These are phyloP conservation scores for Cercospora beticola DNA, from an alignment of 2,329 filamentous ascomycete genomes.

Conservation along the genomic window DNA sequence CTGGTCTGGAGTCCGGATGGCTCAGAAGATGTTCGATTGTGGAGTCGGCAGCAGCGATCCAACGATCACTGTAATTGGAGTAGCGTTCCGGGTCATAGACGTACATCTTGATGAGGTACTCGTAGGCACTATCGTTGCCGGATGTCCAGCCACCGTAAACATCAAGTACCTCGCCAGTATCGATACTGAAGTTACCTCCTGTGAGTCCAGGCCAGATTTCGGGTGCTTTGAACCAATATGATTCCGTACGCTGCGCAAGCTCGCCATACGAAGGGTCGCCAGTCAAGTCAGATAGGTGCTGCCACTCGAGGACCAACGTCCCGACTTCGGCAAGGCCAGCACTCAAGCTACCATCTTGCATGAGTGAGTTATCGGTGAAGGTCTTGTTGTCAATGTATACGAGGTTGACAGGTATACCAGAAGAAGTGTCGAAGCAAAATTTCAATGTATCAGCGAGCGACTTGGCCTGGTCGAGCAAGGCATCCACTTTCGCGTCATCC, in stretches of 20 bases:
- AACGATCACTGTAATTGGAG: slow-evolving; percentile 58
- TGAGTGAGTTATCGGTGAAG: slow-evolving; percentile 28
- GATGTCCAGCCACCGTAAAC: slow-evolving; percentile 72
- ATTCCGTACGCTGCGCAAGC: slow-evolving; percentile 66
- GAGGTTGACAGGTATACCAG: slow-evolving; percentile 71
- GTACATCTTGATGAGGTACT: slow-evolving; percentile 91
- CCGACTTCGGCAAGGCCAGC: slow-evolving; percentile 77
- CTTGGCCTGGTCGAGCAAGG: slow-evolving; percentile 65
- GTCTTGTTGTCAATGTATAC: slow-evolving; percentile 56
- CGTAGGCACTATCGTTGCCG: slow-evolving; percentile 78
- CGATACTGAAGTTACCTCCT: slow-evolving; percentile 65
- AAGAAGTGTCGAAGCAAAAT: slow-evolving; percentile 74
- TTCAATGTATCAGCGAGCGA: slow-evolving; percentile 70
- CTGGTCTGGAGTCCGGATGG: slow-evolving; percentile 63
- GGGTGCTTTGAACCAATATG: slow-evolving; percentile 66
- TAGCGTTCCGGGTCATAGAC: slow-evolving; percentile 71
- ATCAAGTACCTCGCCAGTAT: slow-evolving; percentile 66
- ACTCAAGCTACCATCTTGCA: slow-evolving; percentile 49
- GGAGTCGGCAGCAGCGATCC: slow-evolving; percentile 73
- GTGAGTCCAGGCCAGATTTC: slow-evolving; percentile 78
- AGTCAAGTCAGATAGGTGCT: slow-evolving; percentile 72
- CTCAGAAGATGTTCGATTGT: slow-evolving; percentile 70
- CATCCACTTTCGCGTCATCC: slow-evolving; percentile 50
- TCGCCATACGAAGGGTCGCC: slow-evolving; percentile 65
- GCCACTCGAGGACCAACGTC: slow-evolving; percentile 82